Conservation (phyloP, 352 stramenopile genomes). For the Lagenidium giganteum region DNA sequence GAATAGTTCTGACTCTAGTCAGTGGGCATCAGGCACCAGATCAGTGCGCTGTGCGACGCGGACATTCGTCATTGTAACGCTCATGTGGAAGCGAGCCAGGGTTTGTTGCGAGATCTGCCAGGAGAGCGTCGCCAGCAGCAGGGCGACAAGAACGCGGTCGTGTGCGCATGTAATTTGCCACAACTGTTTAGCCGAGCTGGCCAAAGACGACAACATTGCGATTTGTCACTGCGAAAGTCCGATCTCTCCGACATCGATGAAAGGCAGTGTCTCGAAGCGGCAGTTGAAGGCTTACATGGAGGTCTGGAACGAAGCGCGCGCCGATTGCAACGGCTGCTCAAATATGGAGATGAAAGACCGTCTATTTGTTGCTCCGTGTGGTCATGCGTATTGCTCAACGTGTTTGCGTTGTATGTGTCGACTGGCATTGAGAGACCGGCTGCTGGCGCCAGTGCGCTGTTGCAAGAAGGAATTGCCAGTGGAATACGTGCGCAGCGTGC, state of each 20-base stretch:
- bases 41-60: no score
- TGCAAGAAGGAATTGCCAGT: constrained; percentile 63
- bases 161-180: constrained; percentile 31
- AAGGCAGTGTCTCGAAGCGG: background rate
- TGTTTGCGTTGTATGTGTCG: constrained; percentile 60
- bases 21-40: no score
- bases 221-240: no score
- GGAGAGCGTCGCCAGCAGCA: no score
- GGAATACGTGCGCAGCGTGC: constrained; percentile 45
- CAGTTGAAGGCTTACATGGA: constrained; percentile 18
- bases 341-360: constrained; percentile 10
- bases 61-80: no score
- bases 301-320: background rate
- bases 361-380: constrained; percentile 39
- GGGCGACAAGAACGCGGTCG: no score
- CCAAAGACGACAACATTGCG: constrained; percentile 1
- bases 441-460: constrained; percentile 61
- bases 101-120: no score
- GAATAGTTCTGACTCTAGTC: no score
- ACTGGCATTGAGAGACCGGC: constrained; percentile 48
- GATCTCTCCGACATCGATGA: no score
- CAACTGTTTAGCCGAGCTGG: background rate
- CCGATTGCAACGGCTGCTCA: constrained; percentile 39
- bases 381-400: constrained; percentile 47
- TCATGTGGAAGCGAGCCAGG: no score